Conservation (phyloP, 1,284 basidiomycete genomes). For the Papiliotrema fonsecae region DNA sequence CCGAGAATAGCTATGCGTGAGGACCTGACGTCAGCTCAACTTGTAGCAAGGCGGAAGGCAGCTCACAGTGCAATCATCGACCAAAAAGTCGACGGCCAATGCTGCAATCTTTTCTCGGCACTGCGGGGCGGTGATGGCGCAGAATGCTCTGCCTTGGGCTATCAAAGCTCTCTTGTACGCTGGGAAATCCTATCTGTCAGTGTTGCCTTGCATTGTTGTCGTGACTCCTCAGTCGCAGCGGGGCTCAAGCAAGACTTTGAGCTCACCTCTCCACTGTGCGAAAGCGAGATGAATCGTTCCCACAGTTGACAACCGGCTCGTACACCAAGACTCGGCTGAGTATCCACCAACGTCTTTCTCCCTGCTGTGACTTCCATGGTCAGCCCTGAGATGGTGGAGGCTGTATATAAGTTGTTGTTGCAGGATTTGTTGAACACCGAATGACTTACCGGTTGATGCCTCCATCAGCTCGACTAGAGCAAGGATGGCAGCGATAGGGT, state of each 20-base stretch:
- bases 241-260: too few relatives aligned
- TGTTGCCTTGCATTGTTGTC: neutral
- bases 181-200: conserved; percentile 34
- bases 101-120: conserved; percentile 88
- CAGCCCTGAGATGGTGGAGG: conserved; percentile 44
- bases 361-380: conserved; percentile 39
- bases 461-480: conserved; percentile 47
- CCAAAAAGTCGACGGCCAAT: conserved; percentile 84
- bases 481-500: conserved; percentile 49
- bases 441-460: conserved; percentile 39
- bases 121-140: conserved; percentile 58
- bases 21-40: conserved; percentile 57
- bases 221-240: too few relatives aligned
- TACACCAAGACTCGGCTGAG: conserved; percentile 43
- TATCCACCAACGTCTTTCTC: conserved; percentile 35
- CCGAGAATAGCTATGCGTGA: conserved; percentile 92
- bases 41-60: neutral
- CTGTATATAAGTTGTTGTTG: conserved; percentile 13
- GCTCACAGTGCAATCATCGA: conserved; percentile 83
- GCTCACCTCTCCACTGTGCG: conserved; percentile 33
- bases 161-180: conserved; percentile 42
- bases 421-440: neutral
- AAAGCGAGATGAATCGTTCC: conserved; percentile 44
- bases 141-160: conserved; percentile 44
- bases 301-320: conserved; percentile 47